These are phyloP conservation scores for Heteromeles arbutifolia DNA, from an alignment of 306 rosid species.

Conservation along the genomic window DNA sequence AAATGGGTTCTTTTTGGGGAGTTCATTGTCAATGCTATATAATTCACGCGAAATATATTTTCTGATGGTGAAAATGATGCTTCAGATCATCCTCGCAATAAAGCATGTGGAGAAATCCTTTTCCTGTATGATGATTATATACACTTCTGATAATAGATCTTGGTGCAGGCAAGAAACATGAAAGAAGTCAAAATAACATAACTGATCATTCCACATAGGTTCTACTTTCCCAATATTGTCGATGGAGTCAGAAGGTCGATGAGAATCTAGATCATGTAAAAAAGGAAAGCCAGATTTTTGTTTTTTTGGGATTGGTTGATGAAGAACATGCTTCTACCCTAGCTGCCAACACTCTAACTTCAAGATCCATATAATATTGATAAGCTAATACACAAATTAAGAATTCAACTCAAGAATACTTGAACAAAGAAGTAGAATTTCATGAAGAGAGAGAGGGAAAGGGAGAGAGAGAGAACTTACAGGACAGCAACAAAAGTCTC, in stretches of 20 bases:
- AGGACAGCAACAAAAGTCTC: constrained; percentile 16
- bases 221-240: background rate
- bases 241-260: background rate
- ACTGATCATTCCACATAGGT: background rate
- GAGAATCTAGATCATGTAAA: background rate
- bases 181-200: background rate
- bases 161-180: background rate
- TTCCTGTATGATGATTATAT: background rate
- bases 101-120: background rate
- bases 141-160: background rate
- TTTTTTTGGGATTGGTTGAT: background rate
- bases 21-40: background rate
- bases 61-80: background rate
- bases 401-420: background rate
- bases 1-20: background rate
- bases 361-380: background rate
- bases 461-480: constrained; percentile 36
- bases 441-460: constrained; percentile 14
- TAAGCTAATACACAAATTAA: background rate
- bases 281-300: background rate
- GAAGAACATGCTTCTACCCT: background rate
- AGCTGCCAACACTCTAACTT: background rate
- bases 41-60: background rate
- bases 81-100: background rate
- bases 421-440: background rate